Percentiles rank a stretch among this genome's conserved stretches.
Evolutionary conservation across 345 rosid species (phyloP).

Genomic region (Eucalyptus microcorys): DNA sequence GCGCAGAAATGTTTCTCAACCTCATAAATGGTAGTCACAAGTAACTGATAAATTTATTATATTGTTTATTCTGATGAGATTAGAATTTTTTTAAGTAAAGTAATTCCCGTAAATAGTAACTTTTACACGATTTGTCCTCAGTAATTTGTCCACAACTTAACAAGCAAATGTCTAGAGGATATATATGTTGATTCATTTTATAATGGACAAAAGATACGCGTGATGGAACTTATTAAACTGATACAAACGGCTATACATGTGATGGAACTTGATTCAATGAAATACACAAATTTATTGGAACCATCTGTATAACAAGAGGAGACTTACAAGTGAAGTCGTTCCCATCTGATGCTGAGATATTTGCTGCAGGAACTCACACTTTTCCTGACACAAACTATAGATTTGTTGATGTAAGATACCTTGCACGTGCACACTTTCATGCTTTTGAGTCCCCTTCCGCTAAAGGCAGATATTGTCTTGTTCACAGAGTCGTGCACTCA

Average conservation of each 20-base stretch:
- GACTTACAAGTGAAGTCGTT: background rate
- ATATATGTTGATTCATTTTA: background rate
- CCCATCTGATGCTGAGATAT: background rate
- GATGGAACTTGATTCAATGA: background rate
- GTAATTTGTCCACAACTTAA: background rate
- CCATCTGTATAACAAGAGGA: background rate
- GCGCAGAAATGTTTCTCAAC: background rate
- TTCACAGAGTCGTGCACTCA: background rate
- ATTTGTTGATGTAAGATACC: conserved; percentile 39
- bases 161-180: background rate
- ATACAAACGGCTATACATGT: background rate
- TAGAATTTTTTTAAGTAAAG: background rate
- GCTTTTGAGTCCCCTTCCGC: conserved; percentile 40
- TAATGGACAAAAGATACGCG: background rate
- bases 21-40: background rate
- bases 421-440: conserved; percentile 41
- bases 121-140: background rate
- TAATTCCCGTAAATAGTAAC: background rate
- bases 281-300: background rate
- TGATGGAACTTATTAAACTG: background rate
- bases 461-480: conserved; percentile 20
- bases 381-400: conserved; percentile 1
- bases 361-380: background rate
- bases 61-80: background rate
- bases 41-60: background rate